Percentiles rank a stretch among this genome's conserved stretches.
Evolutionary conservation across 495 filamentous ascomycete genomes (phyloP).

Genomic region (Tuber indicum): DNA sequence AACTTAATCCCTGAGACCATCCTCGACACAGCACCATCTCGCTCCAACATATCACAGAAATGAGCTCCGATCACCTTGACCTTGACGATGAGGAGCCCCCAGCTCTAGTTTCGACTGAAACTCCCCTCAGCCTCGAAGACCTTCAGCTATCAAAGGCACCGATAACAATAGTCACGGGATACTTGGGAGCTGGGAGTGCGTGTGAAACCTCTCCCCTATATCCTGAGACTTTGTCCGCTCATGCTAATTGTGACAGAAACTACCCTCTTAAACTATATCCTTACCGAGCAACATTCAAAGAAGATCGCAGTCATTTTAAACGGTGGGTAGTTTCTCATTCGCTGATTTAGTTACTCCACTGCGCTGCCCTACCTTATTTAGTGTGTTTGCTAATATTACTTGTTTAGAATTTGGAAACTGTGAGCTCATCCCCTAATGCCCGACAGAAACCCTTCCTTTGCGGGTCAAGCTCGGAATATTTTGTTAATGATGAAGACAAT

Average conservation of each 20-base stretch:
- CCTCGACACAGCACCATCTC: background rate
- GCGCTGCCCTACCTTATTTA: background rate
- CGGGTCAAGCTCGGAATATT: background rate
- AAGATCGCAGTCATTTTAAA: slow-evolving; percentile 97
- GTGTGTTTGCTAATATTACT: slow-evolving; percentile 25
- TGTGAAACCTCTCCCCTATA: slow-evolving; percentile 1
- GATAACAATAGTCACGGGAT: slow-evolving; percentile 88
- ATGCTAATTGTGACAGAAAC: slow-evolving; percentile 51
- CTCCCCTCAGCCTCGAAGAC: slow-evolving; percentile 10
- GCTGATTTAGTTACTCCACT: slow-evolving; percentile 8
- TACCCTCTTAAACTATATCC: slow-evolving; percentile 89
- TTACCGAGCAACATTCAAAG: slow-evolving; percentile 90
- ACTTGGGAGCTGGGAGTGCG: slow-evolving; percentile 76
- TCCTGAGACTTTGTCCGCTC: background rate
- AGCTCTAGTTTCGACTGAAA: slow-evolving; percentile 57
- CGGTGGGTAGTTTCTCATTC: slow-evolving; percentile 46
- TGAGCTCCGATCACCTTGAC: slow-evolving; percentile 46
- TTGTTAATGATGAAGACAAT: slow-evolving; percentile 9
- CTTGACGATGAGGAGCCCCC: slow-evolving; percentile 70
- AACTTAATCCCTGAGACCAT: background rate
- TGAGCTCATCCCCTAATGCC: slow-evolving; percentile 45
- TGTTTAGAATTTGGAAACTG: slow-evolving; percentile 84
- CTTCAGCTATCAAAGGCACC: slow-evolving; percentile 58
- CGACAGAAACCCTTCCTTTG: background rate
- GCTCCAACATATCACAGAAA: slow-evolving; percentile 7